A percentile compares a stretch with the other conserved stretches of the same genome.
Conservation (phyloP, 176 grass and related monocot genomes). For the Avena atlantica region DNA sequence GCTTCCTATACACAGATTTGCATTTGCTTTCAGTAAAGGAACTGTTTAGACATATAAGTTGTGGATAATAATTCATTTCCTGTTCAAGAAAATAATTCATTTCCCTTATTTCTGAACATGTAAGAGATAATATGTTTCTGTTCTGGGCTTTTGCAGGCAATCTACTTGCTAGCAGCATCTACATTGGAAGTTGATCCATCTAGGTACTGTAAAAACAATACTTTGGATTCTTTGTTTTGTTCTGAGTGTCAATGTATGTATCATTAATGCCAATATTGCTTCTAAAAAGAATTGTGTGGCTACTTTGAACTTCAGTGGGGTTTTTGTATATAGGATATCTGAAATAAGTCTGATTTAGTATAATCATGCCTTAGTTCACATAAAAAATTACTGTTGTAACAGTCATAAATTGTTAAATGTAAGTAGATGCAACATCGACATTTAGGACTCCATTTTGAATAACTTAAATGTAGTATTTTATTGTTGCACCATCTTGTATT, state of each 20-base stretch:
- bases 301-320: background rate
- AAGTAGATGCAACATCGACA: slow-evolving; percentile 14
- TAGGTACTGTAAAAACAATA: slow-evolving; percentile 54
- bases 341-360: slow-evolving; percentile 20
- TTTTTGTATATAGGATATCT: background rate
- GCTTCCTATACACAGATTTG: slow-evolving; percentile 9
- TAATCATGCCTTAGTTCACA: background rate
- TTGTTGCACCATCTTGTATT: background rate
- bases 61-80: background rate
- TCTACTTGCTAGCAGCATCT: slow-evolving; percentile 88
- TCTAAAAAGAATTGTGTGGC: background rate
- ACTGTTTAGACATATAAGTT: slow-evolving; percentile 5
- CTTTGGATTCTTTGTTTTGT: background rate
- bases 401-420: background rate
- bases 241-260: background rate
- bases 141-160: slow-evolving; percentile 57
- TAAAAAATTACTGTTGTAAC: background rate
- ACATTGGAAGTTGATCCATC: slow-evolving; percentile 86
- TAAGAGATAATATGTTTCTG: slow-evolving; percentile 19
- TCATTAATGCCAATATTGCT: background rate
- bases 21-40: background rate
- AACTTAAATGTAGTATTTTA: background rate
- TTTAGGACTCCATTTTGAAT: slow-evolving; percentile 9
- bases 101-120: background rate
- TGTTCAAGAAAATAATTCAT: no score